Evolutionary conservation across 495 filamentous ascomycete species (phyloP).

Genomic region (Letharia columbiana): DNA sequence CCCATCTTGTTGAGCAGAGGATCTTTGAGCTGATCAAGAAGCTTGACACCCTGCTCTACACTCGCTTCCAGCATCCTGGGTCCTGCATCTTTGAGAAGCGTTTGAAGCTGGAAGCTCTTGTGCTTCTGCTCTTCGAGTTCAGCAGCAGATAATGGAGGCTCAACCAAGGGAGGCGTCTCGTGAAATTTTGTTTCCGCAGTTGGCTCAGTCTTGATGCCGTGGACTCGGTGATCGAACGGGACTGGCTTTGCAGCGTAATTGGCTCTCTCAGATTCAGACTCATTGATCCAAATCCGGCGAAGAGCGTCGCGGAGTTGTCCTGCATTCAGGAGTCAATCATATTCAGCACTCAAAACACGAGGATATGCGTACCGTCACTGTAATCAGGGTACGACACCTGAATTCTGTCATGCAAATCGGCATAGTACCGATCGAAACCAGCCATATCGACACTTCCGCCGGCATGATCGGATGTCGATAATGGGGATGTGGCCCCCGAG

Average conservation of each 20-base stretch:
- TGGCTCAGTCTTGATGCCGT: neutral
- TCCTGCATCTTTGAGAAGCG: slow-evolving; percentile 30
- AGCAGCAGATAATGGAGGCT: slow-evolving; percentile 5
- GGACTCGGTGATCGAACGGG: neutral
- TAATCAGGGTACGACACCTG: neutral
- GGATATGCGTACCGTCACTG: neutral
- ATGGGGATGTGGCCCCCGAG: neutral
- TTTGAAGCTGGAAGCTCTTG: slow-evolving; percentile 30
- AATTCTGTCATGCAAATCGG: neutral
- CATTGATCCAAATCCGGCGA: neutral
- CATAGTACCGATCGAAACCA: slow-evolving; percentile 6
- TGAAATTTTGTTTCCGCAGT: neutral
- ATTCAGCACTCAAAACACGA: neutral
- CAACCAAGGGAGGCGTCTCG: neutral
- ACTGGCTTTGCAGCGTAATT: slow-evolving; percentile 1
- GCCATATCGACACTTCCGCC: neutral
- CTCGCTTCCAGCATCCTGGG: slow-evolving; percentile 35
- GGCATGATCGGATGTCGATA: neutral
- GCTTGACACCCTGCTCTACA: slow-evolving; percentile 30
- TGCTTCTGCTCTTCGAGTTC: slow-evolving; percentile 19
- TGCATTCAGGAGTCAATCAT: neutral
- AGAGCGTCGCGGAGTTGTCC: neutral
- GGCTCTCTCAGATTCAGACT: neutral
- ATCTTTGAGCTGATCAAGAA: slow-evolving; percentile 30
- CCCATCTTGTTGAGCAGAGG: slow-evolving; percentile 20